Evolutionary conservation across 225 moss, liverwort and hornwort species (phyloP), one percentile per base, ranked within the genome.

Genomic region (Lunularia cruciata): DNA sequence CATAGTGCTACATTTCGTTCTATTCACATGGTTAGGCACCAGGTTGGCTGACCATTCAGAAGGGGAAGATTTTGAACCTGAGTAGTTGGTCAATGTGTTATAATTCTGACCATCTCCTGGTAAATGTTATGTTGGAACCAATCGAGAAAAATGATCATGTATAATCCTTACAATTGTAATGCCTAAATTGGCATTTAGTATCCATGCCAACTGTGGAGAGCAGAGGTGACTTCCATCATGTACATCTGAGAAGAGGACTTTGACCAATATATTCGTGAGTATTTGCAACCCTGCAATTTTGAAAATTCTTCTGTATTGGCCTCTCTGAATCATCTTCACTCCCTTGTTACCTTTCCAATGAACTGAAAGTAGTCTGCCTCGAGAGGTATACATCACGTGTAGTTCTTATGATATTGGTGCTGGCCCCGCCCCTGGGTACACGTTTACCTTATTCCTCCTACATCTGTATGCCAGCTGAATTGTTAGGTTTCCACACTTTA

Each of bases 61-160:
- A 33, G 27, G 63, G 45, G 63, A 63, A 64, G 56, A 63, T 63
- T 64, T 28, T 70, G 54, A 57, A 46, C 45, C 16, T 56, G 46
- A 57, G 34, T 70, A 62, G 53, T 23, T 54, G 20, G 22, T 43
- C 46, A 57, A 12, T 57, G 32, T 57, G 56, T 54, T 61, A 53
- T n/a, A 63, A 22, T 57, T 26, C 62, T 26, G 30, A 42, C 18
- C 32, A 26, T 34, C 47, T 60, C 49, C 57, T 40, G 40, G 48
- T 40, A 16, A 39, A 20, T 59, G 52, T 47, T 31, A 56, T 47
- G n/a, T 19, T 57, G 45, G 32, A 38, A 32, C 20, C 47, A 47
- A 45, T 15, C 20, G 19, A 23, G 73, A 23, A 56, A 56, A 56
- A 30, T 56, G 55, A 31, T 30, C 31, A 32, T 57, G 31, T 57